Percentiles rank a stretch among this genome's conserved stretches.
phyloP scores from a whole-genome alignment of 257 asterid genomes.

The Cynanchum wilfordii region DNA sequence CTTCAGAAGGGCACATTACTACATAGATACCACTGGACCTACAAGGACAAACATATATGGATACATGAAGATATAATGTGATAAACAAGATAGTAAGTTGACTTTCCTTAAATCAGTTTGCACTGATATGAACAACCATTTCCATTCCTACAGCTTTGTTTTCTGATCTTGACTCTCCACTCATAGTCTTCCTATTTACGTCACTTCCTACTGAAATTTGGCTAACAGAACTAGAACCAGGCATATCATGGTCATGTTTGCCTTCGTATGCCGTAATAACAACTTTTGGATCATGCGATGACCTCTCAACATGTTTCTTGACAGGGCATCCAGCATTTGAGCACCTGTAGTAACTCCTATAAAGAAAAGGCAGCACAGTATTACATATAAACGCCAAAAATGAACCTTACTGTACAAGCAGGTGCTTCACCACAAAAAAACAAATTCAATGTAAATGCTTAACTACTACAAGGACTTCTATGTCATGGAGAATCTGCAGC shows the following conservation, averaged over 20 bases:
- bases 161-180: slow-evolving; percentile 46
- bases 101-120: slow-evolving; percentile 35
- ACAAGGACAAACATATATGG: background rate
- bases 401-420: background rate
- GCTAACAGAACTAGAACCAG: slow-evolving; percentile 42
- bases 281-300: slow-evolving; percentile 65
- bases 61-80: background rate
- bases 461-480: background rate
- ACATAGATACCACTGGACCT: background rate
- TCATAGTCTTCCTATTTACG: slow-evolving; percentile 26
- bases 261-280: slow-evolving; percentile 88
- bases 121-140: slow-evolving; percentile 51
- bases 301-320: slow-evolving; percentile 89
- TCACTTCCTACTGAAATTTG: slow-evolving; percentile 33
- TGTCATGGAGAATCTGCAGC: background rate
- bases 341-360: slow-evolving; percentile 92
- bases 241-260: slow-evolving; percentile 59
- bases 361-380: slow-evolving; percentile 17
- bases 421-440: background rate
- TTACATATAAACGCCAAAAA: background rate
- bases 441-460: background rate
- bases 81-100: background rate
- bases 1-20: background rate
- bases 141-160: slow-evolving; percentile 41
- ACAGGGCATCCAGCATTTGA: slow-evolving; percentile 74